Conservation (phyloP, 129 eudicot species). For the Daucus carota region DH1_v3.0 NC_030389.2:32343001-32343500, state of each 20-base stretch:
- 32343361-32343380: conserved; percentile 39
- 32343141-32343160: conserved; percentile 13
- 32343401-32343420: not conserved
- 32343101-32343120: not conserved
- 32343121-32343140: conserved; percentile 25
- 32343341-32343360: conserved; percentile 12
- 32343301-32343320: conserved; percentile 8
- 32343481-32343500: not conserved
- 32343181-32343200: conserved; percentile 25
- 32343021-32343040: not conserved
- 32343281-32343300: not conserved
- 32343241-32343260: not conserved
- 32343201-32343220: conserved; percentile 20
- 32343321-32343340: conserved; percentile 13
- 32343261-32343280: not conserved
- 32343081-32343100: conserved; percentile 9
- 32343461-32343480: conserved; percentile 1
- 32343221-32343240: conserved; percentile 8
- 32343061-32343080: conserved; percentile 19
- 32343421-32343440: not conserved
- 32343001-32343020: no score
- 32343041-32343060: not conserved
- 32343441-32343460: conserved; percentile 7
- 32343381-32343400: conserved; percentile 28
- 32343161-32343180: conserved; percentile 4